Evolutionary conservation across 176 grass and related monocot species (phyloP).

Genomic region (Aegilops umbellulata): DNA sequence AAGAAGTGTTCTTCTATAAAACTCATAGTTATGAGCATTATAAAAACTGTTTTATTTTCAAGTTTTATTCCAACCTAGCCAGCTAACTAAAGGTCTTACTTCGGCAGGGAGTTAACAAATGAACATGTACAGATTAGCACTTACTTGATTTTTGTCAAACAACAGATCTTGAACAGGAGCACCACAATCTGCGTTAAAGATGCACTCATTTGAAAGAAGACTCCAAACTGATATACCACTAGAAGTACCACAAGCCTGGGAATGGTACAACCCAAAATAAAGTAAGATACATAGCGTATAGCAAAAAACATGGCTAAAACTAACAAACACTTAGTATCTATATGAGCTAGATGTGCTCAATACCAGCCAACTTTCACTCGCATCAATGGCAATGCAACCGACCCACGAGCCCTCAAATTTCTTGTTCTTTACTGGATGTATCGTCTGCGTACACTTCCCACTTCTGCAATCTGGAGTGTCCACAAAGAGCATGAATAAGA

Average conservation of each 20-base stretch:
- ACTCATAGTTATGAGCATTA: not conserved
- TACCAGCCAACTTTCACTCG: constrained; percentile 98
- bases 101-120: not conserved
- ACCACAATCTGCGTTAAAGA: constrained; percentile 62
- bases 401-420: constrained; percentile 63
- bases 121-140: constrained; percentile 13
- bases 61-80: not conserved
- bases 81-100: not conserved
- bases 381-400: constrained; percentile 75
- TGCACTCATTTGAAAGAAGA: constrained; percentile 81
- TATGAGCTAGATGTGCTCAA: not conserved
- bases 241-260: constrained; percentile 73
- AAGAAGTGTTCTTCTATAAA: not conserved
- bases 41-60: not conserved
- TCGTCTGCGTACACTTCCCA: constrained; percentile 62
- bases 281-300: not conserved
- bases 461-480: constrained; percentile 75
- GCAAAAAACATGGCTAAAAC: not conserved
- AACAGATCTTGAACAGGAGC: constrained; percentile 82
- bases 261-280: constrained; percentile 18
- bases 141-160: constrained; percentile 90
- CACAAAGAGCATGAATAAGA: constrained; percentile 19
- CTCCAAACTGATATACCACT: constrained; percentile 86
- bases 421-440: constrained; percentile 58
- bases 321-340: not conserved